phyloP scores from a whole-genome alignment of 2,329 filamentous ascomycete genomes.

The Trichophyton benhamiae region DNA sequence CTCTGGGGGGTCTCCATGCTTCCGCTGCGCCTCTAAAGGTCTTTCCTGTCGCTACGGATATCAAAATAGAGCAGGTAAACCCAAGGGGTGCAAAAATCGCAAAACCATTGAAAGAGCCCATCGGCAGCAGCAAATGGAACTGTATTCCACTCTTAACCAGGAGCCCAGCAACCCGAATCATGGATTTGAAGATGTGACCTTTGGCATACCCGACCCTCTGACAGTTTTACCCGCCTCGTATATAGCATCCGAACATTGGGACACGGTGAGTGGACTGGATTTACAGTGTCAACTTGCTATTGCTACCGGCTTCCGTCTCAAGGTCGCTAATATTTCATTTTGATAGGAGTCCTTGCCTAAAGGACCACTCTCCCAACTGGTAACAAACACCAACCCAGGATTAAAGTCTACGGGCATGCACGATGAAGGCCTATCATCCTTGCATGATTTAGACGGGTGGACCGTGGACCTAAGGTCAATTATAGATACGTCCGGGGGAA shows the following conservation, averaged over 20 bases:
- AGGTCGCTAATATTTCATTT: neutral
- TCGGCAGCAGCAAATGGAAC: neutral
- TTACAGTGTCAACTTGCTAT: neutral
- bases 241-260: neutral
- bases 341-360: neutral
- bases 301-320: no score
- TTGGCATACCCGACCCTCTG: neutral
- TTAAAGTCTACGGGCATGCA: neutral
- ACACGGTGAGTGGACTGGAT: neutral
- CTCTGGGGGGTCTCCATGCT: neutral
- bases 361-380: neutral
- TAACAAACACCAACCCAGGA: neutral
- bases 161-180: neutral
- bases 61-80: slow-evolving; percentile 2
- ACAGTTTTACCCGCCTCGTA: neutral
- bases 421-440: neutral
- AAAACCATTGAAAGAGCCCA: slow-evolving; percentile 3
- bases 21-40: slow-evolving; percentile 1
- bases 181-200: neutral
- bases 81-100: slow-evolving; percentile 2
- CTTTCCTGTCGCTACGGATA: slow-evolving; percentile 2
- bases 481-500: neutral
- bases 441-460: neutral
- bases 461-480: neutral
- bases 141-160: neutral